phyloP scores from a whole-genome alignment of 257 asterid genomes.

The Lycium barbarum region DNA sequence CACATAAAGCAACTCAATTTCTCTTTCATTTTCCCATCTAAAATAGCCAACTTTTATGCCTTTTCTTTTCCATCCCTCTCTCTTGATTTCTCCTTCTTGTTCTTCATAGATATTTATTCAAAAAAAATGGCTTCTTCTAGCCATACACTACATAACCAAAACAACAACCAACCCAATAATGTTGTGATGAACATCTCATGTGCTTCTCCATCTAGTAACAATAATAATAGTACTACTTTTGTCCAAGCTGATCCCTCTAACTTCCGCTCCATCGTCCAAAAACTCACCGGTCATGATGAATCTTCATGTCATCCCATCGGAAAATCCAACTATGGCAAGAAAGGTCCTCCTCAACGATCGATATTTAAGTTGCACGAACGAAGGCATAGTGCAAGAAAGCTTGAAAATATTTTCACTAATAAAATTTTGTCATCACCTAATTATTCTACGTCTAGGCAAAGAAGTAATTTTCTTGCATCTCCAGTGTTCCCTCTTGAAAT shows the following conservation, averaged over 20 bases:
- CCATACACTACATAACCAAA: slow-evolving; percentile 14
- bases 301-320: slow-evolving; percentile 32
- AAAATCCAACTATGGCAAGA: slow-evolving; percentile 39
- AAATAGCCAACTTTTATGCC: slow-evolving; percentile 29
- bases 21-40: slow-evolving; percentile 30
- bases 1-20: not conserved
- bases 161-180: not conserved
- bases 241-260: slow-evolving; percentile 84
- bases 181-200: not conserved
- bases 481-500: slow-evolving; percentile 77
- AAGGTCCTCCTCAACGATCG: slow-evolving; percentile 48
- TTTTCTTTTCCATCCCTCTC: not conserved
- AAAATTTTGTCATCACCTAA: slow-evolving; percentile 30
- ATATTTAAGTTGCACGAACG: slow-evolving; percentile 76
- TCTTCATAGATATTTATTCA: not conserved
- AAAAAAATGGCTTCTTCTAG: slow-evolving; percentile 32
- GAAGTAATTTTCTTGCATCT: slow-evolving; percentile 50
- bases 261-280: slow-evolving; percentile 81
- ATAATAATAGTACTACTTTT: slow-evolving; percentile 58
- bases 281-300: slow-evolving; percentile 57
- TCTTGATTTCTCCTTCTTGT: not conserved
- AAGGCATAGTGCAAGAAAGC: slow-evolving; percentile 58
- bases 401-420: slow-evolving; percentile 58
- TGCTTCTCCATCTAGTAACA: slow-evolving; percentile 28
- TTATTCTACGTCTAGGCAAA: slow-evolving; percentile 26